These are phyloP conservation scores for Lasiodiplodia gonubiensis DNA, from an alignment of 2,329 filamentous ascomycete species.

Conservation along the genomic window DNA sequence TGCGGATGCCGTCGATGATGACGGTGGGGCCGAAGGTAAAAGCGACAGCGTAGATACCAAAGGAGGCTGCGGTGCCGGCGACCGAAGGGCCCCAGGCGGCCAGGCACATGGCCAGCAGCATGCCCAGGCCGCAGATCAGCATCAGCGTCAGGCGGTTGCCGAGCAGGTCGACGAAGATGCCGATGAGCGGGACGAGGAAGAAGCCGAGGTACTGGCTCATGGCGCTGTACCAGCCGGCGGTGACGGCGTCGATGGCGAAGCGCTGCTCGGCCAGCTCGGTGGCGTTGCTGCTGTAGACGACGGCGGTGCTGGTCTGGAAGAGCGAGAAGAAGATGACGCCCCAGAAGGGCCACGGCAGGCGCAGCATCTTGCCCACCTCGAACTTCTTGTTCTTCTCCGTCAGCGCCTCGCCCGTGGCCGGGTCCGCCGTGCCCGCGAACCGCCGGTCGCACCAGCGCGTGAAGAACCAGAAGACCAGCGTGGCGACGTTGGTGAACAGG, in stretches of 20 bases:
- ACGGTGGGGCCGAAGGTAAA: constrained; percentile 61
- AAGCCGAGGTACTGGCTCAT: constrained; percentile 63
- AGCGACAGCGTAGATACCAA: constrained; percentile 65
- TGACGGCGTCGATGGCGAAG: constrained; percentile 61
- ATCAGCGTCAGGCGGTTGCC: constrained; percentile 59
- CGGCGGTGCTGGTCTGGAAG: constrained; percentile 63
- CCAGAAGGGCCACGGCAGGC: constrained; percentile 67
- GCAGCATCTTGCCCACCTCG: constrained; percentile 61
- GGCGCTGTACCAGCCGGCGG: constrained; percentile 66
- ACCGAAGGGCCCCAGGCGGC: constrained; percentile 58
- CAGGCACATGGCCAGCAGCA: constrained; percentile 61
- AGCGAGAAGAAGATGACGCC: constrained; percentile 60
- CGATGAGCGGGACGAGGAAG: constrained; percentile 63
- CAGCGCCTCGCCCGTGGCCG: constrained; percentile 64
- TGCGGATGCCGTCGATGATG: constrained; percentile 67
- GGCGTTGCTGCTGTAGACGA: constrained; percentile 62
- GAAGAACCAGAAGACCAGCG: constrained; percentile 62
- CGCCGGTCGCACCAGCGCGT: constrained; percentile 57
- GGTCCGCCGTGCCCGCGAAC: constrained; percentile 57
- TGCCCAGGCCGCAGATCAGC: constrained; percentile 55
- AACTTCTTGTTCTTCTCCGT: constrained; percentile 54
- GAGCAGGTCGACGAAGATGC: constrained; percentile 62
- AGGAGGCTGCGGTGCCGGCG: constrained; percentile 62
- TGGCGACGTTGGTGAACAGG: constrained; percentile 64
- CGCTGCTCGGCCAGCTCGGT: constrained; percentile 67